phyloP scores from a whole-genome alignment of 2,329 filamentous ascomycete genomes.

The Endocalyx cinctus region DNA sequence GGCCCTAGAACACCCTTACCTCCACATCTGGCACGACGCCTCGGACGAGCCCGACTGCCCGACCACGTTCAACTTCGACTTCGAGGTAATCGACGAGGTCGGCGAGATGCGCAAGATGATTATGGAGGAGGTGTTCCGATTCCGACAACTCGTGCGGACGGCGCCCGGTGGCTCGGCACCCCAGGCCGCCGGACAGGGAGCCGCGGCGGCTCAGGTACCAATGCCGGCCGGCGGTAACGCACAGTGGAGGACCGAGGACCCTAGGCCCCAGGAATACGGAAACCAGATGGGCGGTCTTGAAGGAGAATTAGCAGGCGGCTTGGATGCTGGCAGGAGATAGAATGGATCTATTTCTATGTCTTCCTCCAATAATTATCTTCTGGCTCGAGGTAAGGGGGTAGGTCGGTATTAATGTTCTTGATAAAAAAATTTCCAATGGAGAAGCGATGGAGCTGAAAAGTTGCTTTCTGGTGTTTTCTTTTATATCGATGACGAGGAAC shows the following conservation, averaged over 20 bases:
- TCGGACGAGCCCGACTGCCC: slow-evolving; percentile 93
- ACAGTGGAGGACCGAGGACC: slow-evolving; percentile 57
- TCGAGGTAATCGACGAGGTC: slow-evolving; percentile 95
- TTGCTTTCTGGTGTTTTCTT: too few relatives aligned
- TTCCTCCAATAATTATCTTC: too few relatives aligned
- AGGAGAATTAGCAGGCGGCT: slow-evolving; percentile 54
- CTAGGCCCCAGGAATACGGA: slow-evolving; percentile 55
- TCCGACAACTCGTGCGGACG: slow-evolving; percentile 62
- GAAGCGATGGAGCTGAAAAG: too few relatives aligned
- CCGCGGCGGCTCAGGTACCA: slow-evolving; percentile 42
- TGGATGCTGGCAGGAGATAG: slow-evolving; percentile 42
- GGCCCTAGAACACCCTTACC: slow-evolving; percentile 91
- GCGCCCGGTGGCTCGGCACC: slow-evolving; percentile 35
- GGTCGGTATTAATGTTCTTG: too few relatives aligned
- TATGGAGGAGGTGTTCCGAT: slow-evolving; percentile 84
- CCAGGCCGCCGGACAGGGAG: slow-evolving; percentile 31
- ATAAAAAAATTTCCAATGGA: too few relatives aligned
- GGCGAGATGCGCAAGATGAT: slow-evolving; percentile 96
- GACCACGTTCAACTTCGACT: slow-evolving; percentile 94
- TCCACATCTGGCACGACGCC: slow-evolving; percentile 97
- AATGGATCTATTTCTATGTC: too few relatives aligned
- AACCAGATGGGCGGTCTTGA: slow-evolving; percentile 47
- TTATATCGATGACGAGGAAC: too few relatives aligned
- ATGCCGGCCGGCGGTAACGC: slow-evolving; percentile 42
- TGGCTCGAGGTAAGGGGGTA: too few relatives aligned